These are phyloP conservation scores for Vitis rotundifolia DNA, from an alignment of 164 flowering plant genomes.

Conservation along the genomic window DNA sequence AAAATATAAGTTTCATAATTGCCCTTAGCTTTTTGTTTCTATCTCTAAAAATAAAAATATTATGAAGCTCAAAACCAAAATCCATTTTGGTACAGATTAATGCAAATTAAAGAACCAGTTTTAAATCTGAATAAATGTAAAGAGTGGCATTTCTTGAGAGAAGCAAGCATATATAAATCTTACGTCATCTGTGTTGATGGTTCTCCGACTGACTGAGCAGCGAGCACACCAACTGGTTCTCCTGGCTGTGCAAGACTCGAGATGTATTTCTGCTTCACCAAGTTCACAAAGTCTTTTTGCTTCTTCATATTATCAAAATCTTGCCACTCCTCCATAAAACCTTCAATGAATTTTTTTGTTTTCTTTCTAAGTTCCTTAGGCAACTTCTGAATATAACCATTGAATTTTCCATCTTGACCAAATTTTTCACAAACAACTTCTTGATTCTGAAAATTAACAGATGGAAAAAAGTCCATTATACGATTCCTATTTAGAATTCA, in stretches of 20 bases:
- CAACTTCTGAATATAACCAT: conserved; percentile 50
- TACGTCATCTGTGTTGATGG: conserved; percentile 99
- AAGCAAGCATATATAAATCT: conserved; percentile 22
- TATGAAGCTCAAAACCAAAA: no score
- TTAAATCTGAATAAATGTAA: not conserved
- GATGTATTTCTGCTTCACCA: conserved; percentile 65
- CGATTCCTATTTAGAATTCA: not conserved
- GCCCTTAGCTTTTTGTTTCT: no score
- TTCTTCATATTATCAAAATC: conserved; percentile 16
- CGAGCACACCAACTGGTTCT: conserved; percentile 97
- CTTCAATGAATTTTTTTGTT: conserved; percentile 36
- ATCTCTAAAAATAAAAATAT: no score
- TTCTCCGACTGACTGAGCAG: conserved; percentile 95
- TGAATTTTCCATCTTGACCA: conserved; percentile 28
- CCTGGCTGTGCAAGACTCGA: conserved; percentile 93
- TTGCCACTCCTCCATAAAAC: not conserved
- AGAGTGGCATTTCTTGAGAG: not conserved
- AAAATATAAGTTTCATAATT: no score
- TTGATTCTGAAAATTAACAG: conserved; percentile 54
- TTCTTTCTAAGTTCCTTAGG: conserved; percentile 48
- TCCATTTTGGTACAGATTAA: no score
- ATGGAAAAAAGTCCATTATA: not conserved
- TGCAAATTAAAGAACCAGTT: no score
- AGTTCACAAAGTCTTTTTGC: conserved; percentile 43
- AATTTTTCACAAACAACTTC: conserved; percentile 43